Conservation (phyloP, 805 yeast species). For the Wickerhamomyces chaumierensis region DNA sequence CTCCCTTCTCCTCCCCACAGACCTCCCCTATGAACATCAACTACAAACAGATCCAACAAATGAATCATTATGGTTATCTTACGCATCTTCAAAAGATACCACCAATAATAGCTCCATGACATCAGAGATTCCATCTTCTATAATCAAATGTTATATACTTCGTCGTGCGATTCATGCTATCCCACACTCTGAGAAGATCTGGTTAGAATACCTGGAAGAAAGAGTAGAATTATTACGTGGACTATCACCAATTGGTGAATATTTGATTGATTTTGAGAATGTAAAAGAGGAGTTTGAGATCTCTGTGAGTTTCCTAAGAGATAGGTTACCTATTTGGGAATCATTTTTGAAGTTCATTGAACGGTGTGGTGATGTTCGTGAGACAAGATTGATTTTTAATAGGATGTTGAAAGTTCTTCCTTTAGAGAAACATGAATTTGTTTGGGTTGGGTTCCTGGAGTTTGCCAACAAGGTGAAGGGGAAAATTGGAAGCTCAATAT, state of each 20-base stretch:
- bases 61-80: constrained; percentile 28
- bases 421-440: constrained; percentile 37
- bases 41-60: constrained; percentile 25
- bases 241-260: constrained; percentile 18
- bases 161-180: constrained; percentile 38
- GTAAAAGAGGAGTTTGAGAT: constrained; percentile 36
- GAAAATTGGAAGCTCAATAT: constrained; percentile 15
- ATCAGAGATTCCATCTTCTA: no score
- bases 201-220: constrained; percentile 38
- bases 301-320: constrained; percentile 30
- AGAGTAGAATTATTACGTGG: constrained; percentile 22
- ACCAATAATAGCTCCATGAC: no score
- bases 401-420: constrained; percentile 37
- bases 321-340: constrained; percentile 41
- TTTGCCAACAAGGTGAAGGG: constrained; percentile 36
- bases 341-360: constrained; percentile 34
- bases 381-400: constrained; percentile 35
- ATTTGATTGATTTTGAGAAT: constrained; percentile 20
- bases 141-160: constrained; percentile 30
- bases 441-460: constrained; percentile 44
- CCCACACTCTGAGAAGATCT: constrained; percentile 38
- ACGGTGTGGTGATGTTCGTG: constrained; percentile 23
- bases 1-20: constrained; percentile 12
- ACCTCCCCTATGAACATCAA: constrained; percentile 35
- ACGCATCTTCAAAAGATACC: constrained; percentile 23